These are phyloP conservation scores for Erythrophleum fordii DNA, from an alignment of 306 rosid genomes.

Conservation along the genomic window DNA sequence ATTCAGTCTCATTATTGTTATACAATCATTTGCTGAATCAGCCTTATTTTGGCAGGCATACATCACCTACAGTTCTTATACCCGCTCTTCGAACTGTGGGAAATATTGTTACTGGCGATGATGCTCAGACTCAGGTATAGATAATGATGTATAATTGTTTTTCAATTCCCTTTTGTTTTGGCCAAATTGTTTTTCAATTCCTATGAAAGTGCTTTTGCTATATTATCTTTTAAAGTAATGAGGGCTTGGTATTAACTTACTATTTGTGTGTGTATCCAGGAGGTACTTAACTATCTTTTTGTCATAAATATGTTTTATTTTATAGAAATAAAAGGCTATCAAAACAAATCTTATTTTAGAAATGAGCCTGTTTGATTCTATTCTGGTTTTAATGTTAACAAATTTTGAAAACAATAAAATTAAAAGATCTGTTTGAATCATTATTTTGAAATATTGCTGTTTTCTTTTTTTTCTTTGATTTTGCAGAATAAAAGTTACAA, in stretches of 20 bases:
- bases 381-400: no score
- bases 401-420: no score
- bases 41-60: slow-evolving; percentile 56
- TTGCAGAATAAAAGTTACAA: no score
- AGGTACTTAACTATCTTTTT: background rate
- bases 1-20: background rate
- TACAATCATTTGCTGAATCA: slow-evolving; percentile 5
- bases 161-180: no score
- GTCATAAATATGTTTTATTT: background rate
- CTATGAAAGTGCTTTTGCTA: background rate
- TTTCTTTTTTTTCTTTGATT: no score
- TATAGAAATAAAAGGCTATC: background rate
- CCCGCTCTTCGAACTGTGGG: slow-evolving; percentile 74
- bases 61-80: slow-evolving; percentile 58
- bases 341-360: background rate
- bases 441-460: no score
- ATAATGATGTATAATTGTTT: background rate
- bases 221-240: background rate
- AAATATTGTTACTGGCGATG: slow-evolving; percentile 70
- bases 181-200: background rate
- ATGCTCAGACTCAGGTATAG: slow-evolving; percentile 69
- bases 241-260: background rate
- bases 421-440: no score
- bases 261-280: background rate
- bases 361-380: no score